Evolutionary conservation across 2,329 filamentous ascomycete species (phyloP).

Genomic region (Teratosphaeria nubilosa): DNA sequence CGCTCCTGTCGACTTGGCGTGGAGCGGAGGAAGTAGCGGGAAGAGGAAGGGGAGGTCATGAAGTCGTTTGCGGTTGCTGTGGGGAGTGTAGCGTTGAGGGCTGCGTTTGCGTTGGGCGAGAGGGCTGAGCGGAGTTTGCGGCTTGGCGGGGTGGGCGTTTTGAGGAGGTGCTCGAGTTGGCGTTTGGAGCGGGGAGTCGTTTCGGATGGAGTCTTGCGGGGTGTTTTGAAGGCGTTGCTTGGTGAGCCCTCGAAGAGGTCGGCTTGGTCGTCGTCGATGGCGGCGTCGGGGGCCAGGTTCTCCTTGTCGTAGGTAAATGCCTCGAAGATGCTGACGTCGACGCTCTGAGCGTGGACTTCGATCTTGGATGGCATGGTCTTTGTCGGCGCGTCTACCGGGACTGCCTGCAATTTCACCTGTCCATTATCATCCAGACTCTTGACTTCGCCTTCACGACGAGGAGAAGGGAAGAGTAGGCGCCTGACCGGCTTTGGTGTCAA

Average conservation of each 20-base stretch:
- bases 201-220: constrained; percentile 55
- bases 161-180: constrained; percentile 31
- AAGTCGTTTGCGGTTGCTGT: constrained; percentile 21
- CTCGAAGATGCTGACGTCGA: constrained; percentile 21
- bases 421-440: constrained; percentile 50
- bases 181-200: constrained; percentile 40
- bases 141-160: constrained; percentile 35
- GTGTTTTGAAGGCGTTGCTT: constrained; percentile 45
- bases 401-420: constrained; percentile 7
- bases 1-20: constrained; percentile 28
- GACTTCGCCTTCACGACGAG: constrained; percentile 52
- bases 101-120: constrained; percentile 19
- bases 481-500: constrained; percentile 54
- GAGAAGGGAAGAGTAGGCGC: constrained; percentile 67
- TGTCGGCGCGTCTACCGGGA: not conserved
- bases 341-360: constrained; percentile 7
- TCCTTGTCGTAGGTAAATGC: constrained; percentile 46
- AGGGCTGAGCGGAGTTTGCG: constrained; percentile 23
- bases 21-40: constrained; percentile 30
- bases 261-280: constrained; percentile 43
- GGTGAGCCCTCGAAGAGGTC: constrained; percentile 57
- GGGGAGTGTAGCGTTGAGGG: constrained; percentile 6
- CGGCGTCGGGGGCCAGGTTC: constrained; percentile 36
- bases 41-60: constrained; percentile 24
- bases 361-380: constrained; percentile 12